phyloP scores from a whole-genome alignment of 2,329 filamentous ascomycete genomes.

The Fusarium sp. region DNA sequence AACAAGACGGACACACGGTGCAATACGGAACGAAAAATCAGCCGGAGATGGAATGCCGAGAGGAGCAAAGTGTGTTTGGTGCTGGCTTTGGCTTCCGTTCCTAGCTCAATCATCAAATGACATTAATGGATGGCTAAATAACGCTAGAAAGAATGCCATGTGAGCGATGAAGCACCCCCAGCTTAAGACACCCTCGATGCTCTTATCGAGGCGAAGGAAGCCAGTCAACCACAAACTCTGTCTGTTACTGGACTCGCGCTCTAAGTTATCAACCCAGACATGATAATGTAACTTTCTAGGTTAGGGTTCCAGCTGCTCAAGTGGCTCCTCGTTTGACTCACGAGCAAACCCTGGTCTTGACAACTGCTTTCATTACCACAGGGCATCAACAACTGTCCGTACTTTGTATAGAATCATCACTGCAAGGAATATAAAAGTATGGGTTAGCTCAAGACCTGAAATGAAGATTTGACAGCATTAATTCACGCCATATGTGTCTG shows the following conservation, averaged over 20 bases:
- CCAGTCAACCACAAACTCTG: constrained; percentile 2
- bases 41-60: constrained; percentile 35
- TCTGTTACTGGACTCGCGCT: no score
- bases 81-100: constrained; percentile 28
- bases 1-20: constrained; percentile 1
- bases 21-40: background rate
- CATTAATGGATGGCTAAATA: constrained; percentile 15
- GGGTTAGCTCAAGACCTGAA: constrained; percentile 14
- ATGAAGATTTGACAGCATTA: background rate
- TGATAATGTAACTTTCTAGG: background rate
- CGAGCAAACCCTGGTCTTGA: no score
- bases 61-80: constrained; percentile 20
- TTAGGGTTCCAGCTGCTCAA: constrained; percentile 28
- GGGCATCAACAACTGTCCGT: constrained; percentile 9
- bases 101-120: constrained; percentile 7
- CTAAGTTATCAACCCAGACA: no score
- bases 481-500: constrained; percentile 11
- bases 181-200: constrained; percentile 31
- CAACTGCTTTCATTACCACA: no score
- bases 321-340: constrained; percentile 6
- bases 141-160: constrained; percentile 42
- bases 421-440: constrained; percentile 21
- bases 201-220: constrained; percentile 30
- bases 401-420: background rate
- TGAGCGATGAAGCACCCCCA: constrained; percentile 25